Evolutionary conservation across 1,139 yeast genomes (phyloP).

Genomic region (Blastobotrys niveus): DNA sequence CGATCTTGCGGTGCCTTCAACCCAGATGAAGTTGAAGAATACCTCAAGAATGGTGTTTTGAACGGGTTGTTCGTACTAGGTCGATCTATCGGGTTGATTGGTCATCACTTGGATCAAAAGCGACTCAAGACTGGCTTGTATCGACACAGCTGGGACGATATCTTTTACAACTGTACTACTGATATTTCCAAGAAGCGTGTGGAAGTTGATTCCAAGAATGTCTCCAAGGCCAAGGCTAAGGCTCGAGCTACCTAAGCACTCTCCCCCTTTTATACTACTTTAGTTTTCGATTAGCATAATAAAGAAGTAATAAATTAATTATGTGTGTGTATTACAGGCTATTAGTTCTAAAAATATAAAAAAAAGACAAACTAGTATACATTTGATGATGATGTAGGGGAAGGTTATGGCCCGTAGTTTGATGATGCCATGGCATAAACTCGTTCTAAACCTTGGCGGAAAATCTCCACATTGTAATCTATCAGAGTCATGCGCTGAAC

Average conservation of each 20-base stretch:
- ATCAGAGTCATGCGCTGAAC: conserved; percentile 56
- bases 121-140: conserved; percentile 43
- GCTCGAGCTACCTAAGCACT: neutral
- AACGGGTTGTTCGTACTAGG: conserved; percentile 44
- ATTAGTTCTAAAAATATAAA: neutral
- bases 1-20: conserved; percentile 43
- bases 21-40: conserved; percentile 42
- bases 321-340: neutral
- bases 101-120: conserved; percentile 45
- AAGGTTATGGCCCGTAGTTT: too few relatives aligned
- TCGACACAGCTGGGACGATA: conserved; percentile 47
- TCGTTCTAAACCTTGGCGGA: conserved; percentile 70
- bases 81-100: conserved; percentile 44
- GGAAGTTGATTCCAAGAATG: conserved; percentile 35
- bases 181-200: conserved; percentile 31
- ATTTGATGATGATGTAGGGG: too few relatives aligned
- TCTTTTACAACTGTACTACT: conserved; percentile 36
- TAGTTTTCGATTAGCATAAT: neutral
- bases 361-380: neutral
- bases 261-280: too few relatives aligned
- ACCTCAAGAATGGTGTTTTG: conserved; percentile 43
- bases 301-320: neutral
- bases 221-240: conserved; percentile 30
- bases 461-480: conserved; percentile 82
- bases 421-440: conserved; percentile 44